Conservation (phyloP, 768 basidiomycete species). For the Chalciporus pseudorubinellus region DNA sequence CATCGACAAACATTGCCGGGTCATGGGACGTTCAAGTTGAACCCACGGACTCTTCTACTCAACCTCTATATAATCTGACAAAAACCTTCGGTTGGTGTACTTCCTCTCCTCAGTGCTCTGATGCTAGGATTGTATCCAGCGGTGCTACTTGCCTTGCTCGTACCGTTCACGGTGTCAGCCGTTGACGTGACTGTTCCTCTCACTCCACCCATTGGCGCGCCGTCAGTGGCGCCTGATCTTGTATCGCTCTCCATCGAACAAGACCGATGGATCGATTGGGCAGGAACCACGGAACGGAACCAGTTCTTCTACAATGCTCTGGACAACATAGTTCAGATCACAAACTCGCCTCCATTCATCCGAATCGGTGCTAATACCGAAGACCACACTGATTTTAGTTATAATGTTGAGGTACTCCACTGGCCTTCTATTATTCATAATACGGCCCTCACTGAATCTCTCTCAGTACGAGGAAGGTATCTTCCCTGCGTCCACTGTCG, state of each 20-base stretch:
- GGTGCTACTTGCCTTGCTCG: slow-evolving; percentile 1
- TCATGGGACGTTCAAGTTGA: background rate
- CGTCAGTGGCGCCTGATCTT: slow-evolving; percentile 43
- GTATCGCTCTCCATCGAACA: slow-evolving; percentile 69
- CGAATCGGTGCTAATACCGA: slow-evolving; percentile 57
- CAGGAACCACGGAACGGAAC: slow-evolving; percentile 49
- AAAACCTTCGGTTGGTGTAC: background rate
- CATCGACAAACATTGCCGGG: background rate
- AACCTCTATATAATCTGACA: background rate
- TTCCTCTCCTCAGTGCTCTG: background rate
- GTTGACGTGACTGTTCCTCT: slow-evolving; percentile 41
- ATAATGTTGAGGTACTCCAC: slow-evolving; percentile 41
- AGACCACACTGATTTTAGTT: slow-evolving; percentile 58
- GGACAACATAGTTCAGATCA: slow-evolving; percentile 49
- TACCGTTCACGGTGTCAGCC: slow-evolving; percentile 5
- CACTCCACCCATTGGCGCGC: slow-evolving; percentile 34
- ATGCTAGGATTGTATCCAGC: slow-evolving; percentile 3
- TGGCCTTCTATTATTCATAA: background rate
- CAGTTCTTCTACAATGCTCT: slow-evolving; percentile 60
- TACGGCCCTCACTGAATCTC: background rate
- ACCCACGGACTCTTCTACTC: background rate
- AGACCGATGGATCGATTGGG: slow-evolving; percentile 71
- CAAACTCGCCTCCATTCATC: slow-evolving; percentile 53
- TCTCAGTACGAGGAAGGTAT: slow-evolving; percentile 43
- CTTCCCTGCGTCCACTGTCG: slow-evolving; percentile 48